phyloP scores from a whole-genome alignment of 1,284 basidiomycete species.

The Trichosporon sp. region DNA sequence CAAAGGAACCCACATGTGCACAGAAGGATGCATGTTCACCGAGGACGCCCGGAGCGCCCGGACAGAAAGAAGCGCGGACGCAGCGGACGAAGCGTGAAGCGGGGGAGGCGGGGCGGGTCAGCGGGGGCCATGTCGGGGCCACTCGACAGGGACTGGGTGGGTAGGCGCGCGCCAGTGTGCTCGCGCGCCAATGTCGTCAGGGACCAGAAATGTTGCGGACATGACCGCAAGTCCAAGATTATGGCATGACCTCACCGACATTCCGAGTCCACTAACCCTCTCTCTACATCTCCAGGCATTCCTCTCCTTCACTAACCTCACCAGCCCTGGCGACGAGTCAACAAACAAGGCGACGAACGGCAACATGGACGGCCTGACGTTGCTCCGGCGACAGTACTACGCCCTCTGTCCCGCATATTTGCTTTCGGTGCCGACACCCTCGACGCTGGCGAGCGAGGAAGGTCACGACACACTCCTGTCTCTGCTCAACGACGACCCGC shows the following conservation, averaged over 20 bases:
- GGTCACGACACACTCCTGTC: slow-evolving; percentile 37
- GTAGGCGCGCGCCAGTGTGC: background rate
- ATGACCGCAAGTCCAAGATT: background rate
- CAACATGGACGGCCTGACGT: slow-evolving; percentile 22
- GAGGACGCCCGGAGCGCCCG: background rate
- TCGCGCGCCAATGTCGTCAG: background rate
- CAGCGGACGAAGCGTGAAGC: background rate
- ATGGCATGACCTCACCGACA: background rate
- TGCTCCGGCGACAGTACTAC: slow-evolving; percentile 46
- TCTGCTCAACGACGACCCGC: slow-evolving; percentile 27
- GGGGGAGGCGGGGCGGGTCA: background rate
- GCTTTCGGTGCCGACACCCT: slow-evolving; percentile 36
- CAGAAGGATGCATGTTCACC: background rate
- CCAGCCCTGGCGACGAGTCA: too few relatives aligned
- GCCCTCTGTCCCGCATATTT: slow-evolving; percentile 50
- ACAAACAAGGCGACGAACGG: too few relatives aligned
- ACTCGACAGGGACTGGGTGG: background rate
- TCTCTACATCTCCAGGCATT: too few relatives aligned
- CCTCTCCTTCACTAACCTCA: too few relatives aligned
- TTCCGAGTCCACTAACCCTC: background rate
- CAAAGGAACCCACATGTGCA: background rate
- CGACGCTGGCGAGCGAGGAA: slow-evolving; percentile 25
- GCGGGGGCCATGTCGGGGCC: background rate
- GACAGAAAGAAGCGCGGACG: background rate
- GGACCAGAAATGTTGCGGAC: background rate